phyloP scores from a whole-genome alignment of 2,329 filamentous ascomycete genomes.

The Aspergillus sp. region DNA sequence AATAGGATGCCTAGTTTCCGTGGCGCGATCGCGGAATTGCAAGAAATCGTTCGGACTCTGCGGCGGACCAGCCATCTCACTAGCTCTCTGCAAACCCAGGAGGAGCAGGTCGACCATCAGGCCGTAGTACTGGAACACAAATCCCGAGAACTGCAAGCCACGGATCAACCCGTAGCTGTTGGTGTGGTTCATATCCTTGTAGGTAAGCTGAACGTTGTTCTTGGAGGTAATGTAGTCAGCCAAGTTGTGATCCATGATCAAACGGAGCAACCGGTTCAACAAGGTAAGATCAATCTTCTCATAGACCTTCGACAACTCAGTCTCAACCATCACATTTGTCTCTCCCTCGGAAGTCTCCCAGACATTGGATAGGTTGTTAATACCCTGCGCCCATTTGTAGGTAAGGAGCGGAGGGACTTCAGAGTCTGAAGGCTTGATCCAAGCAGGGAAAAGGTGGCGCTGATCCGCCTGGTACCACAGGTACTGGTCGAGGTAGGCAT shows the following conservation, averaged over 20 bases:
- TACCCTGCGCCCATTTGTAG: slow-evolving; percentile 99
- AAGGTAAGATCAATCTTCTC: slow-evolving; percentile 98
- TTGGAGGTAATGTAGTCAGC: slow-evolving; percentile 98
- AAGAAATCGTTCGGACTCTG: slow-evolving; percentile 94
- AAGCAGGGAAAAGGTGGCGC: slow-evolving; percentile 89
- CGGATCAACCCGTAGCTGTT: slow-evolving; percentile 99
- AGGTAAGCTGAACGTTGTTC: slow-evolving; percentile 98
- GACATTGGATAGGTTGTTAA: slow-evolving; percentile 93
- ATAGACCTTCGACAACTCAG: slow-evolving; percentile 96
- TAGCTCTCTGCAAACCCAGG: slow-evolving; percentile 89
- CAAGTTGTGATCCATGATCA: slow-evolving; percentile 99
- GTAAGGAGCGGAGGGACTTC: slow-evolving; percentile 89
- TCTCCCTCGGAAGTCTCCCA: slow-evolving; percentile 93
- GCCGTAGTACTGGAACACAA: slow-evolving; percentile 98
- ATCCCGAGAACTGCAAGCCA: slow-evolving; percentile 93
- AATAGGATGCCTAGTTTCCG: slow-evolving; percentile 88
- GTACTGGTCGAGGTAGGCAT: slow-evolving; percentile 97
- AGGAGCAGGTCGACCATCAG: slow-evolving; percentile 88
- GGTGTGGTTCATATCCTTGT: slow-evolving; percentile 99
- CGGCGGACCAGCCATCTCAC: slow-evolving; percentile 90
- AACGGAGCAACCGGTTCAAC: slow-evolving; percentile 79
- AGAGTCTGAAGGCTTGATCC: slow-evolving; percentile 98
- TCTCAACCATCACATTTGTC: slow-evolving; percentile 98
- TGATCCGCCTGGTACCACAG: slow-evolving; percentile 99
- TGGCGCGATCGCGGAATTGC: slow-evolving; percentile 88